Percentiles rank a stretch among this genome's conserved stretches.
Conservation (phyloP, 2,329 filamentous ascomycete genomes). For the Exserohilum turcica region DNA sequence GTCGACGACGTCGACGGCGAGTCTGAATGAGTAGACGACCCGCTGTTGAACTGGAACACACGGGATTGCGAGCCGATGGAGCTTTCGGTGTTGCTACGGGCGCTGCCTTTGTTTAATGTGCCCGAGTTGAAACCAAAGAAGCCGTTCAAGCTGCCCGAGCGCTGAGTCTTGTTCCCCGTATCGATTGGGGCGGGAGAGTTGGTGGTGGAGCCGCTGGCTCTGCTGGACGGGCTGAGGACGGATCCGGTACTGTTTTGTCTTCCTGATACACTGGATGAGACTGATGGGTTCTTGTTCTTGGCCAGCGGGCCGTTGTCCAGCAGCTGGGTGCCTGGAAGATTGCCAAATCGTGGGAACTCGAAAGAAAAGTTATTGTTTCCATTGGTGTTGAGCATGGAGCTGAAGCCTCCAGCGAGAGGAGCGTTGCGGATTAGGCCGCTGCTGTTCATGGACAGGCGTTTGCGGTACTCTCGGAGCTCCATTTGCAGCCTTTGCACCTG, state of each 20-base stretch:
- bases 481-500: conserved; percentile 85
- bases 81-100: conserved; percentile 50
- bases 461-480: conserved; percentile 89
- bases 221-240: conserved; percentile 47
- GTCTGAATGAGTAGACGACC: conserved; percentile 53
- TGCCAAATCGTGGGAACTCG: conserved; percentile 93
- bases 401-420: conserved; percentile 52
- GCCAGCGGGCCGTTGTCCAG: conserved; percentile 55
- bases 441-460: conserved; percentile 71
- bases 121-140: conserved; percentile 31
- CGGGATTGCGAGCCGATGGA: conserved; percentile 50
- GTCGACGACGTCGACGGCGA: conserved; percentile 59
- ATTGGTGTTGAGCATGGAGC: conserved; percentile 57
- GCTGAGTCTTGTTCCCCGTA: conserved; percentile 46
- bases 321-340: conserved; percentile 63
- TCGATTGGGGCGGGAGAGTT: conserved; percentile 34
- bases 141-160: conserved; percentile 40
- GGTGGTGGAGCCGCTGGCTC: conserved; percentile 29
- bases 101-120: conserved; percentile 11
- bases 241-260: conserved; percentile 43
- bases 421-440: conserved; percentile 55
- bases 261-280: conserved; percentile 27
- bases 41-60: conserved; percentile 58
- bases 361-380: conserved; percentile 86
- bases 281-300: conserved; percentile 36